Conservation (phyloP, 2,329 filamentous ascomycete species). For the Scleromitrula shiraiana region DNA sequence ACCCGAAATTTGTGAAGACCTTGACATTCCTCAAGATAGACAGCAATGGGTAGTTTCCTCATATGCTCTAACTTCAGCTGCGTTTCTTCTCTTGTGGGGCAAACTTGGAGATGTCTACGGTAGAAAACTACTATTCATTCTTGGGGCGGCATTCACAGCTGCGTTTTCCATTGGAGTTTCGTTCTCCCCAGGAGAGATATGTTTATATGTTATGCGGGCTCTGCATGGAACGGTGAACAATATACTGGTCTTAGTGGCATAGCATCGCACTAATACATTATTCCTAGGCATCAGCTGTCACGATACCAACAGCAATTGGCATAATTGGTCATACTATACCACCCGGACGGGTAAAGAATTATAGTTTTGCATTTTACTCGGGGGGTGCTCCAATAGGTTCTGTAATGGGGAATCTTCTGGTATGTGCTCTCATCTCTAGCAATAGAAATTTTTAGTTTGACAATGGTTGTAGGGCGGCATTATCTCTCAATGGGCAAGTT, state of each 20-base stretch:
- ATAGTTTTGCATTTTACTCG: conserved; percentile 58
- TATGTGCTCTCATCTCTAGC: neutral
- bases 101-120: conserved; percentile 45
- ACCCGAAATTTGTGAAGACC: conserved; percentile 18
- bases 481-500: conserved; percentile 52
- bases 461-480: conserved; percentile 44
- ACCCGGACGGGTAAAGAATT: conserved; percentile 61
- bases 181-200: conserved; percentile 58
- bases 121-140: conserved; percentile 37
- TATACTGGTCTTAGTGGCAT: neutral
- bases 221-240: conserved; percentile 50
- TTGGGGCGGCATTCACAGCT: conserved; percentile 51
- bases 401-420: conserved; percentile 49
- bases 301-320: conserved; percentile 63
- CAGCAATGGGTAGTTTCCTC: conserved; percentile 31
- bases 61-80: conserved; percentile 37
- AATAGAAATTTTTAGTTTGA: neutral
- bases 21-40: conserved; percentile 24
- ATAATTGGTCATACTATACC: conserved; percentile 61
- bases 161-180: conserved; percentile 51
- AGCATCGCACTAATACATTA: neutral
- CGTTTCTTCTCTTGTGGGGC: conserved; percentile 41
- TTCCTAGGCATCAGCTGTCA: conserved; percentile 43
- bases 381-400: conserved; percentile 58
- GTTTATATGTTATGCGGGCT: conserved; percentile 58